Evolutionary conservation across 345 rosid genomes (phyloP).

Genomic region (Tarenaya hassleriana): DNA sequence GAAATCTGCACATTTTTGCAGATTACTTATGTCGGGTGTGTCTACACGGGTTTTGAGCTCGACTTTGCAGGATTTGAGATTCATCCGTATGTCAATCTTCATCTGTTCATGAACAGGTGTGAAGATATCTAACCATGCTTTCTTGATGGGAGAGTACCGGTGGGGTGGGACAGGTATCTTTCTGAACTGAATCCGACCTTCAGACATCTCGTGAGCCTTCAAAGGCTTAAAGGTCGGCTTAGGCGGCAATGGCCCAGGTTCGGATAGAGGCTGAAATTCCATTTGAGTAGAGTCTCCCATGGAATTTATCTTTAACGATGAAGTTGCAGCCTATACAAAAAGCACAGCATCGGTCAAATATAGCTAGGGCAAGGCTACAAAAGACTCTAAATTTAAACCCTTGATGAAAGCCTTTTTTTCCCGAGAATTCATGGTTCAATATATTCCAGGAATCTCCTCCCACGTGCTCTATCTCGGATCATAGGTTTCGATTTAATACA

Average conservation of each 20-base stretch:
- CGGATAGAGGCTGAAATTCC: constrained; percentile 40
- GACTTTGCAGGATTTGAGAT: constrained; percentile 70
- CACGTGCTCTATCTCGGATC: no score
- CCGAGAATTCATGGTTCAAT: no score
- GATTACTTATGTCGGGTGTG: constrained; percentile 68
- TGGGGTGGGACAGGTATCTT: constrained; percentile 73
- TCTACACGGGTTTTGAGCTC: constrained; percentile 68
- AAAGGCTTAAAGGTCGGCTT: constrained; percentile 65
- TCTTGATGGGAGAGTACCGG: constrained; percentile 75
- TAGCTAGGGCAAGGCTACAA: no score
- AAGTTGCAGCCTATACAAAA: background rate
- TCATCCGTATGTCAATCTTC: constrained; percentile 86
- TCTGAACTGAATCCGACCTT: constrained; percentile 63
- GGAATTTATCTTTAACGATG: background rate
- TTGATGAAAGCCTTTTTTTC: no score
- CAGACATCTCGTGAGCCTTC: constrained; percentile 85
- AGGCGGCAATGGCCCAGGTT: constrained; percentile 31
- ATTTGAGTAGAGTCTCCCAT: constrained; percentile 33
- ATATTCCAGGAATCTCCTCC: no score
- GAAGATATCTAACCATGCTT: constrained; percentile 81
- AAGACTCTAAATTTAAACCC: no score
- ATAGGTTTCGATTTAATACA: no score
- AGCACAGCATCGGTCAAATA: no score
- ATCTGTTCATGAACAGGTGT: constrained; percentile 67
- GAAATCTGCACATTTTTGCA: constrained; percentile 80